A percentile compares a stretch with the other conserved stretches of the same genome.
phyloP scores from a whole-genome alignment of 768 basidiomycete genomes.

The Kwoniella mangroviensis region DNA sequence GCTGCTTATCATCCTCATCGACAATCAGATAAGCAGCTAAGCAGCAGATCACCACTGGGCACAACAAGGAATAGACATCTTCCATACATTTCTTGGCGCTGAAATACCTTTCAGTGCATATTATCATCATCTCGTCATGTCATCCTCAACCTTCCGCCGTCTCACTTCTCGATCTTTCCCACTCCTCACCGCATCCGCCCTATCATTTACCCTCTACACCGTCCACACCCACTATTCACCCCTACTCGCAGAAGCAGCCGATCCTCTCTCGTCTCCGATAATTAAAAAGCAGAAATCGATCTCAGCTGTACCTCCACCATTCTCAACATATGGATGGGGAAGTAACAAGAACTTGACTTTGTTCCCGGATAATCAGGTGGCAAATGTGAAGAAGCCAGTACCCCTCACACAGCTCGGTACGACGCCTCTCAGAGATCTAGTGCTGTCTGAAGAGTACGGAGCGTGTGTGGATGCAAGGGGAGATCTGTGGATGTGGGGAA shows the following conservation, averaged over 20 bases:
- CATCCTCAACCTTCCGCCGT: constrained; percentile 29
- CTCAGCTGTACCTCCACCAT: constrained; percentile 30
- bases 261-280: constrained; percentile 24
- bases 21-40: too few species aligned
- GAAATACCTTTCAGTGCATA: neutral
- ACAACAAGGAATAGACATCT: too few species aligned
- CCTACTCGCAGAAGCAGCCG: constrained; percentile 19
- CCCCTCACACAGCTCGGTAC: constrained; percentile 45
- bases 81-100: too few species aligned
- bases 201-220: constrained; percentile 41
- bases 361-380: constrained; percentile 31
- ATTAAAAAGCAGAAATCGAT: constrained; percentile 25
- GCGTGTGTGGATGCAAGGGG: constrained; percentile 55
- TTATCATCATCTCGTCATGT: constrained; percentile 6
- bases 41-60: too few species aligned
- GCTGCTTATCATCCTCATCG: too few species aligned
- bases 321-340: constrained; percentile 53
- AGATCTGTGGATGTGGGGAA: constrained; percentile 58
- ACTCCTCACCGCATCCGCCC: constrained; percentile 36
- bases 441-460: constrained; percentile 54
- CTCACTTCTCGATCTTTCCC: constrained; percentile 40
- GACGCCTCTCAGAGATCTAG: constrained; percentile 54
- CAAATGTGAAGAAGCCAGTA: constrained; percentile 43
- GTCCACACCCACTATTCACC: constrained; percentile 29
- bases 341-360: constrained; percentile 48